Evolutionary conservation across 192 early-diverging fungal genomes (phyloP), one percentile per base, ranked within the genome.

Genomic region (Linnemannia exigua): DNA sequence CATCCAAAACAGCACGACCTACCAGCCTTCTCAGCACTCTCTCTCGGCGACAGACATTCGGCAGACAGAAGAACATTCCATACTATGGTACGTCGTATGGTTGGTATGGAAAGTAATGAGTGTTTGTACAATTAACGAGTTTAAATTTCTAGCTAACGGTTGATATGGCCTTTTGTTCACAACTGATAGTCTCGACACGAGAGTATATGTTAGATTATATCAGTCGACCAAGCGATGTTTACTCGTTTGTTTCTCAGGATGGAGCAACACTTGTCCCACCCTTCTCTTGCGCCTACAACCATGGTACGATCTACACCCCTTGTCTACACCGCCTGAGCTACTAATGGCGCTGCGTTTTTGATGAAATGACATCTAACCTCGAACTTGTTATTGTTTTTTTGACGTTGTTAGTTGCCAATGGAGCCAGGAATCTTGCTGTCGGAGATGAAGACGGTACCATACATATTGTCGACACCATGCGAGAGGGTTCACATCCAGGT

Each of bases 381-480:
- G 15, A n/a, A 2, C 25, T 17, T 19, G 33, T 20, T 41, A 28
- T 47, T 58, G 16, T 54, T 22, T 54, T 19, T 16, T 17, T 14
- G 9, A 3, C 33, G 25, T 33, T 22, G 14, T 48, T 88, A 92
- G 89, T 70, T 33, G 88, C 88, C 12, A 89, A 90, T 33, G 87
- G 89, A 22, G 94, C 92, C 5, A 84, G 91, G 51, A 88, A 90
- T 52, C 79, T 96, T 48, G 94, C 95, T 8, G 89, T 95, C 5
- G 93, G 91, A 6, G 93, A 94, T 72, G 95, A 96, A 74, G 91
- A 91, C 17, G 95, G 95, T 17, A 88, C 83, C 25, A 81, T 96
- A 15, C 80, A 88, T 67, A 77, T 96, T 46, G 83, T 96, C 14
- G 88, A 94, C 69, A 93, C 95, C 0, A 82, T 84, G 35, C 81